These are phyloP conservation scores for Macrolepiota fuliginosa DNA, from an alignment of 768 basidiomycete genomes.

Conservation along the genomic window DNA sequence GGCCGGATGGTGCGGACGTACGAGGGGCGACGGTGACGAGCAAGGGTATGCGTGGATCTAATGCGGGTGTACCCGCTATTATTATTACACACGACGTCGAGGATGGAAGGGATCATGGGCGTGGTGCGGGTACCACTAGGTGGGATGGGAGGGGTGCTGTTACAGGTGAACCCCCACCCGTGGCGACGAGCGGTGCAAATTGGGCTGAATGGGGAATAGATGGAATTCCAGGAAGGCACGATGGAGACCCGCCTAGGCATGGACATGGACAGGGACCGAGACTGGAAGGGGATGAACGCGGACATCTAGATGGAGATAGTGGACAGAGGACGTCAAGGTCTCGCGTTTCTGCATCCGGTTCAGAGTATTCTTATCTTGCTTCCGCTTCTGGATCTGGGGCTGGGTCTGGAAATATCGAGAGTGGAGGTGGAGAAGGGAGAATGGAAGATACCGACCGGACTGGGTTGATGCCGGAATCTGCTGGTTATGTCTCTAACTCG, in stretches of 20 bases:
- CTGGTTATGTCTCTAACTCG: not conserved
- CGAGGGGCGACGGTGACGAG: not conserved
- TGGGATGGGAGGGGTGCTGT: not conserved
- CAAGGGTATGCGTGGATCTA: not conserved
- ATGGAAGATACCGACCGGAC: not conserved
- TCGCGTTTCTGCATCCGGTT: not conserved
- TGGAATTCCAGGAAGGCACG: not conserved
- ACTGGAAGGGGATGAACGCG: not conserved
- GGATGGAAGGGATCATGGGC: not conserved
- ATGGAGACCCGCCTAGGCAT: not conserved
- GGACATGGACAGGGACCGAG: not conserved
- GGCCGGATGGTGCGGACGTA: not conserved
- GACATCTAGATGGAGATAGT: not conserved
- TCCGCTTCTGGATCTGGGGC: not conserved
- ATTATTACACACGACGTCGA: not conserved
- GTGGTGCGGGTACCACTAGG: not conserved
- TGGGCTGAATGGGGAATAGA: not conserved
- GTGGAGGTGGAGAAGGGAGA: not conserved
- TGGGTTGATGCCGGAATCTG: not conserved
- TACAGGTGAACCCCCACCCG: not conserved
- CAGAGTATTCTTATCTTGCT: not conserved
- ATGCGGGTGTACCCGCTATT: constrained; percentile 7
- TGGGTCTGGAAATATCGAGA: not conserved
- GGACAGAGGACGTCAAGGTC: not conserved
- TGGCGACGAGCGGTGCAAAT: not conserved